These are phyloP conservation scores for Gelatoporia subvermispora DNA, from an alignment of 768 basidiomycete genomes.

Conservation along the genomic window DNA sequence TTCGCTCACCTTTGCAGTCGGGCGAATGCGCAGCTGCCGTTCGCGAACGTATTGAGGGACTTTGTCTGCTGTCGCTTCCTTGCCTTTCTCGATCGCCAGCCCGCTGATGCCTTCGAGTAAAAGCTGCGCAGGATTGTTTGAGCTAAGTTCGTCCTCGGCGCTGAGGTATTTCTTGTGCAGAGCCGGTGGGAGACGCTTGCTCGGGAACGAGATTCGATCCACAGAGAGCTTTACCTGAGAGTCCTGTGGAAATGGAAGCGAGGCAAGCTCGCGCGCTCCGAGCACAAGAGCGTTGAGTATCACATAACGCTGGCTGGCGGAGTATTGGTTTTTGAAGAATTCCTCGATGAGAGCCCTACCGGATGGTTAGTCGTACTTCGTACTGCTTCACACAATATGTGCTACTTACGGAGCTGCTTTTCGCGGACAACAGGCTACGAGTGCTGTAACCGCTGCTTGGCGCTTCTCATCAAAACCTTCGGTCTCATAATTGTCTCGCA, in stretches of 20 bases:
- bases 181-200: slow-evolving; percentile 67
- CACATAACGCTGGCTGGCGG: slow-evolving; percentile 75
- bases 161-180: slow-evolving; percentile 68
- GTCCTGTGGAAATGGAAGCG: slow-evolving; percentile 30
- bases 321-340: slow-evolving; percentile 93
- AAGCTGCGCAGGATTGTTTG: slow-evolving; percentile 41
- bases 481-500: slow-evolving; percentile 85
- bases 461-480: slow-evolving; percentile 71
- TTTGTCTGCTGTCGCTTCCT: slow-evolving; percentile 47
- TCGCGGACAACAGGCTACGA: slow-evolving; percentile 74
- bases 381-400: background rate
- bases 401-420: slow-evolving; percentile 75
- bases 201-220: slow-evolving; percentile 60
- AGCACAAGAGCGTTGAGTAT: slow-evolving; percentile 85
- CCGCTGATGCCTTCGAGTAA: slow-evolving; percentile 62
- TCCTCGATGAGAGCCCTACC: slow-evolving; percentile 82
- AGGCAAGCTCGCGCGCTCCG: slow-evolving; percentile 79
- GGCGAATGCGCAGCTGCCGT: slow-evolving; percentile 63
- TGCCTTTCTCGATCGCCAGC: slow-evolving; percentile 57
- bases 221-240: slow-evolving; percentile 27
- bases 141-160: slow-evolving; percentile 28
- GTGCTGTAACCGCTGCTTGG: slow-evolving; percentile 71
- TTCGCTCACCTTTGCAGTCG: slow-evolving; percentile 42
- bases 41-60: slow-evolving; percentile 66
- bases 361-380: too few relatives aligned